phyloP scores from a whole-genome alignment of 2,329 filamentous ascomycete species.

The Fusarium bulbicola region DNA sequence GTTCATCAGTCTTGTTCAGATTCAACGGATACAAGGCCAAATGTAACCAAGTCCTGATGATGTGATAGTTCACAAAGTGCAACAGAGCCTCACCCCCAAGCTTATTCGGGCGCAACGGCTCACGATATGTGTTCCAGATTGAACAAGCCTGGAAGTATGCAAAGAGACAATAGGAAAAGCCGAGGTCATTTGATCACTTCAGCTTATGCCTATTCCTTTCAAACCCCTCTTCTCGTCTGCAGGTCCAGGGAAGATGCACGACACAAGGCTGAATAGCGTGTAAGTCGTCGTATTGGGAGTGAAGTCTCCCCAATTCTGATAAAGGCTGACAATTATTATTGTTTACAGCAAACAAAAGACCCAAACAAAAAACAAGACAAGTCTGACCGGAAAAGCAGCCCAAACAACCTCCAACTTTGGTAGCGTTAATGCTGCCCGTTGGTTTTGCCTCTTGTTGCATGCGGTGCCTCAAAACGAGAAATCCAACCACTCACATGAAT shows the following conservation, averaged over 20 bases:
- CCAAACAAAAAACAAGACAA: not conserved
- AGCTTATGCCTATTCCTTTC: not conserved
- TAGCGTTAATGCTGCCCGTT: slow-evolving; percentile 16
- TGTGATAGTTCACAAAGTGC: not conserved
- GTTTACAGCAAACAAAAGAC: not conserved
- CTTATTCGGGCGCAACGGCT: not conserved
- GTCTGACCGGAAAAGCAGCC: not conserved
- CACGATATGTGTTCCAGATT: not conserved
- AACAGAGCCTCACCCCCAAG: not conserved
- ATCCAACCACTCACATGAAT: slow-evolving; percentile 1
- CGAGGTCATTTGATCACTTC: not conserved
- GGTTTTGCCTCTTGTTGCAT: not conserved
- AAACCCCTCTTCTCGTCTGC: not conserved
- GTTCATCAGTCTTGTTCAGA: not conserved
- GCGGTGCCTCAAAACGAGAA: not conserved
- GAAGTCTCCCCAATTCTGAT: not conserved
- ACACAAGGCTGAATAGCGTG: slow-evolving; percentile 10
- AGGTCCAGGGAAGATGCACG: slow-evolving; percentile 1
- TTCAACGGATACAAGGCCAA: not conserved
- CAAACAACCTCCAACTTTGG: not conserved
- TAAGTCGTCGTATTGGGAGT: not conserved
- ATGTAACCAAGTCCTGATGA: not conserved
- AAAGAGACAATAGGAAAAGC: not conserved
- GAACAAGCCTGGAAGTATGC: not conserved
- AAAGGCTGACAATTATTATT: not conserved